Evolutionary conservation across 441 rosid genomes (phyloP), one percentile per base, ranked within the genome.

Genomic region (Mallotus japonicus): DNA sequence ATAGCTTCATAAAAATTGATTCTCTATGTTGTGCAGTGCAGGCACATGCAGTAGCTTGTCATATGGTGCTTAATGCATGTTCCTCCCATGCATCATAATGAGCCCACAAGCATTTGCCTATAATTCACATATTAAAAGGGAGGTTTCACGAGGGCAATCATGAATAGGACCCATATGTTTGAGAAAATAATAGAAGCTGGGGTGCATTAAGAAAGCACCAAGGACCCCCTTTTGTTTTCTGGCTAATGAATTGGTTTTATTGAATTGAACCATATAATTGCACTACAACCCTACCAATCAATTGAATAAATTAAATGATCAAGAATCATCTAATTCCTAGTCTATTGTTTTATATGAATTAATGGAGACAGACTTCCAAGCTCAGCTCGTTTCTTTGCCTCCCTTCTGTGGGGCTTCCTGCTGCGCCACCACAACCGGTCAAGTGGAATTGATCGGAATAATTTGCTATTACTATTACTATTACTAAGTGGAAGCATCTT

Each of bases 321-420:
- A 61, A 69, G 53, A 53, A 34, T 75, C 19, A 73, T 10, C 71
- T 69, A 66, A 6, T 46, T 55, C 16, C 58, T 24, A 37, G 50
- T 56, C 69, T 68, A 69, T 66, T 73, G 74, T 71, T 80, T 76
- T 53, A 46, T 37, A 58, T 71, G 71, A 76, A 87, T 85, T 73
- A 86, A 85, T 67, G 84, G 81, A 15, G 79, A 85, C 20, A 92
- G 88, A 60, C 80, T 62, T 70, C 81, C 87, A 67, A 90, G 78
- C 70, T 77, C 85, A 11, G 84, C 73, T 19, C 89, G 85, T 77
- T 76, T 83, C 76, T 81, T 89, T 20, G 85, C 86, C 62, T 76
- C 82, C 73, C 97, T 85, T 82, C 90, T 81, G 77, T 82, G 81
- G 44, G 91, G 92, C 90, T 95, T 95, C 75, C 87, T 84, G 58